A percentile compares a stretch with the other conserved stretches of the same genome.
These are phyloP conservation scores for Bryoerythrophyllum caledonicum DNA, from an alignment of 225 moss, liverwort and hornwort genomes.

Conservation along the genomic window DNA sequence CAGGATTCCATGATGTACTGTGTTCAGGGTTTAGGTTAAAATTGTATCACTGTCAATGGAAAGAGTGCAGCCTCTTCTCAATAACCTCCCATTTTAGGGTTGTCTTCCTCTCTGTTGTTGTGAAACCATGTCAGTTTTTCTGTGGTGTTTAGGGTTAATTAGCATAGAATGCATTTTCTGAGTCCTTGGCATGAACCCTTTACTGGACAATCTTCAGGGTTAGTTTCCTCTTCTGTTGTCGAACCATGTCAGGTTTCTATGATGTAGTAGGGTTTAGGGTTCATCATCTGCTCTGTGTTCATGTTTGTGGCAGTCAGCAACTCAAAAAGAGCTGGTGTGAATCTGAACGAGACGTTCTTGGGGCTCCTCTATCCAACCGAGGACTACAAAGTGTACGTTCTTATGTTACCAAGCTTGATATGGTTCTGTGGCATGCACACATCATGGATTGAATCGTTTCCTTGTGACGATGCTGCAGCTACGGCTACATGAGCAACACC, in stretches of 20 bases:
- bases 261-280: background rate
- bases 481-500: constrained; percentile 88
- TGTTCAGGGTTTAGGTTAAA: too few species aligned
- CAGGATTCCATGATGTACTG: too few species aligned
- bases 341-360: constrained; percentile 82
- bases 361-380: constrained; percentile 94
- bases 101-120: background rate
- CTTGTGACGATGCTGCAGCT: constrained; percentile 46
- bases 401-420: background rate
- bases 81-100: background rate
- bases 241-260: background rate
- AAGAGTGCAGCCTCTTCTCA: too few species aligned
- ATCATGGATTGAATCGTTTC: constrained; percentile 16
- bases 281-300: background rate
- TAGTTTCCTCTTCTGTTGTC: background rate
- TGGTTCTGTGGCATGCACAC: background rate
- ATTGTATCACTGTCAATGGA: too few species aligned
- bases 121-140: background rate
- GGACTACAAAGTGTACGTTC: constrained; percentile 91
- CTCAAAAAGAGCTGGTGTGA: constrained; percentile 81
- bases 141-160: background rate
- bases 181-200: background rate
- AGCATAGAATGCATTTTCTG: background rate
- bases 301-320: constrained; percentile 68
- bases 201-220: background rate